Conservation (phyloP, 148 eudicot genomes). For the Vaccinium vitisidaea region DNA sequence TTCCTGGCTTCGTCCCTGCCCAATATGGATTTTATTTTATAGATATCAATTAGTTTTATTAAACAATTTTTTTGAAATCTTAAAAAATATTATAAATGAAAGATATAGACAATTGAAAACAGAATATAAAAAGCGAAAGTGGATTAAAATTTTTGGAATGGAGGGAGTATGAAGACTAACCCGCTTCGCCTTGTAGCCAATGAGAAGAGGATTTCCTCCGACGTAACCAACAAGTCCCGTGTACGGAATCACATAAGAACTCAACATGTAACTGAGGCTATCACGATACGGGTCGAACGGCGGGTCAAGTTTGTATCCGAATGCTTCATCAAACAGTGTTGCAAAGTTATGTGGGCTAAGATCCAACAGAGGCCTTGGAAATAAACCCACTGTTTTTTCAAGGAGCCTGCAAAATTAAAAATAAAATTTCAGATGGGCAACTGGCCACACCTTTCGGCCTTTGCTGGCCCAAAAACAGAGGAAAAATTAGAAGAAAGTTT, state of each 20-base stretch:
- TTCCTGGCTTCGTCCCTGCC: too few relatives aligned
- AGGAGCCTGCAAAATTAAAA: slow-evolving; percentile 42
- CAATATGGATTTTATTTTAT: too few relatives aligned
- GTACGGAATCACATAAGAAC: slow-evolving; percentile 63
- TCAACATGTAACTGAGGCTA: slow-evolving; percentile 58
- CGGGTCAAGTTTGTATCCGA: slow-evolving; percentile 50
- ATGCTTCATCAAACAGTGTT: slow-evolving; percentile 46
- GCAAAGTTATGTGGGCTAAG: slow-evolving; percentile 51
- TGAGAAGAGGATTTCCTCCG: slow-evolving; percentile 57
- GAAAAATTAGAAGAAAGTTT: too few relatives aligned
- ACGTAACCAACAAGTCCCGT: slow-evolving; percentile 72
- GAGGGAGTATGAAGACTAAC: slow-evolving; percentile 22
- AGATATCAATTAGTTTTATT: too few relatives aligned
- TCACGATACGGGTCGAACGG: slow-evolving; percentile 73
- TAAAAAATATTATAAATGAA: too few relatives aligned
- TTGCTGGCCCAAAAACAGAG: too few relatives aligned
- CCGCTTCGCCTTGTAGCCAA: slow-evolving; percentile 41
- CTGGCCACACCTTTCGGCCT: too few relatives aligned
- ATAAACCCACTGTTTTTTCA: slow-evolving; percentile 56
- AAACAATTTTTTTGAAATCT: too few relatives aligned
- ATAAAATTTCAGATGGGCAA: too few relatives aligned
- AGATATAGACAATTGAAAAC: too few relatives aligned
- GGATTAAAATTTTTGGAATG: too few relatives aligned
- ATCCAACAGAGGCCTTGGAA: slow-evolving; percentile 71
- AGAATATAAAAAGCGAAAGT: too few relatives aligned